A percentile compares a stretch with the other conserved stretches of the same genome.
Evolutionary conservation across 768 basidiomycete species (phyloP).

Genomic region (Kwoniella dendrophila): DNA sequence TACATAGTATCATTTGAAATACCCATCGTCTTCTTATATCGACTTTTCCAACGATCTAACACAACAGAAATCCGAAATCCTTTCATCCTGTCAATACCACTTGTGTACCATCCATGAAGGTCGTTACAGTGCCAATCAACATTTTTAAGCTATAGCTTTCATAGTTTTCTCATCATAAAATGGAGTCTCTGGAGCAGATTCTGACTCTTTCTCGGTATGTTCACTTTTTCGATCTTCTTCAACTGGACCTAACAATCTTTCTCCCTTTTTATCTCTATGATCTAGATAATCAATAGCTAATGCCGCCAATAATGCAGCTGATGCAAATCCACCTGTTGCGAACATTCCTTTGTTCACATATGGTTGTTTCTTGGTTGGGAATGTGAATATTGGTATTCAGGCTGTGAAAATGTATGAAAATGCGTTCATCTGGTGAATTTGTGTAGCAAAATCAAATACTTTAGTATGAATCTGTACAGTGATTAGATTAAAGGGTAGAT

Average conservation of each 20-base stretch:
- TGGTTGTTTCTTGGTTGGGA: conserved; percentile 42
- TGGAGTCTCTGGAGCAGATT: conserved; percentile 12
- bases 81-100: too few species aligned
- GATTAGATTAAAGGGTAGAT: background rate
- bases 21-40: too few species aligned
- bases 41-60: too few species aligned
- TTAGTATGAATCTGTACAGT: background rate
- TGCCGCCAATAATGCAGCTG: conserved; percentile 24
- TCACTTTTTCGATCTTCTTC: background rate
- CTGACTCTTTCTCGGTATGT: conserved; percentile 2
- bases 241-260: background rate
- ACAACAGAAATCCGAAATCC: too few species aligned
- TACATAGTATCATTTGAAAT: too few species aligned
- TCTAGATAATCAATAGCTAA: conserved; percentile 37
- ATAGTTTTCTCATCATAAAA: conserved; percentile 12
- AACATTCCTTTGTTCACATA: conserved; percentile 37
- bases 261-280: conserved; percentile 19
- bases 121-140: too few species aligned
- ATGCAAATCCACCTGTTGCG: conserved; percentile 34
- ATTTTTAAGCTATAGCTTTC: background rate
- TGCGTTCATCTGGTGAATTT: conserved; percentile 48
- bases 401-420: conserved; percentile 41
- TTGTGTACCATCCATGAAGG: too few species aligned
- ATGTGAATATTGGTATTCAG: conserved; percentile 47
- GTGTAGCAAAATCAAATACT: background rate